A percentile compares a stretch with the other conserved stretches of the same genome.
phyloP scores from a whole-genome alignment of 2,329 filamentous ascomycete genomes.

The Zarea fungicola region DNA sequence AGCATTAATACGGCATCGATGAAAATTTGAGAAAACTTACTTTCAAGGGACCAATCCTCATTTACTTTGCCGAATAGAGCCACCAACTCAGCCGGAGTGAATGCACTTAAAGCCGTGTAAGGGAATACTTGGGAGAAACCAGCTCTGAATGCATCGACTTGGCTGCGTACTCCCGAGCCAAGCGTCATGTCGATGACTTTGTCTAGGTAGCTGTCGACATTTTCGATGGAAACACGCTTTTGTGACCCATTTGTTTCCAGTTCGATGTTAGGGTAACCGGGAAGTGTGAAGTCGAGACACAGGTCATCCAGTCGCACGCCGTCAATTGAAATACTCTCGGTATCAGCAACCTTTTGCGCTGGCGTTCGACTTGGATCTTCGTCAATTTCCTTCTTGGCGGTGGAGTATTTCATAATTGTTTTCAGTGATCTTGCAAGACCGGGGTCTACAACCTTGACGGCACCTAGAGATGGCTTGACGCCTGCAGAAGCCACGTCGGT shows the following conservation, averaged over 20 bases:
- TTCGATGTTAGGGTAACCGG: constrained; percentile 84
- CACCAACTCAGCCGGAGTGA: constrained; percentile 91
- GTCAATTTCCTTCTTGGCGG: constrained; percentile 77
- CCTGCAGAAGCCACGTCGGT: constrained; percentile 59
- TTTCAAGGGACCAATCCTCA: constrained; percentile 97
- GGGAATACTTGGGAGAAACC: constrained; percentile 97
- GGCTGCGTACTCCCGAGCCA: constrained; percentile 78
- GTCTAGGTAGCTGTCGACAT: constrained; percentile 84
- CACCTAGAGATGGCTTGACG: constrained; percentile 78
- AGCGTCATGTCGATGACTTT: constrained; percentile 88
- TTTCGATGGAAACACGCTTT: constrained; percentile 75
- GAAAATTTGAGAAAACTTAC: too few relatives aligned
- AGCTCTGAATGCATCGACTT: constrained; percentile 83
- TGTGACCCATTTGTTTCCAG: constrained; percentile 71
- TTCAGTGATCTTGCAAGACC: constrained; percentile 81
- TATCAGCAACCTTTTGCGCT: constrained; percentile 65
- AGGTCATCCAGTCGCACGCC: constrained; percentile 79
- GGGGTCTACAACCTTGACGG: constrained; percentile 83
- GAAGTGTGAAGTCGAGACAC: constrained; percentile 88
- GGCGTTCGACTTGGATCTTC: constrained; percentile 61
- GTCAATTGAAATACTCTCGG: constrained; percentile 67
- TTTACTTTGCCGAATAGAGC: constrained; percentile 89
- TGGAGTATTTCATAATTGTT: constrained; percentile 79
- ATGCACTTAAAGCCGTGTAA: constrained; percentile 84
- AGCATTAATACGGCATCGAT: too few relatives aligned